phyloP scores from a whole-genome alignment of 2,329 filamentous ascomycete genomes.

The Phoma sp. region DNA sequence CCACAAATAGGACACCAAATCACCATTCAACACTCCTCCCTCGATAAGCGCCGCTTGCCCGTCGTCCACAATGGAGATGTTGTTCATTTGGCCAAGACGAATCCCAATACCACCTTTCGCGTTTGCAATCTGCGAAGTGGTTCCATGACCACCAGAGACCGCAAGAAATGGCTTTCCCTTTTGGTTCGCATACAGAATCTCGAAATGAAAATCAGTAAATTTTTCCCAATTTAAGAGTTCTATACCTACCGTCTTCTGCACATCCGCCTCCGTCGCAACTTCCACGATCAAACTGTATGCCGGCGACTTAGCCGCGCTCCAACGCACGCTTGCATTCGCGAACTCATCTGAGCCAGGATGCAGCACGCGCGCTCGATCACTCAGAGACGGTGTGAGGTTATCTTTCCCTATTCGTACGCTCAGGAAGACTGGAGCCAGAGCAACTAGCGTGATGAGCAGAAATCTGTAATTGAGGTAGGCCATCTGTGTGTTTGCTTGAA shows the following conservation, averaged over 20 bases:
- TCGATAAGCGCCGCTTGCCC: constrained; percentile 18
- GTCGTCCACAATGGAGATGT: background rate
- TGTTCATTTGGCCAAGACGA: background rate
- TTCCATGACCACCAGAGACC: constrained; percentile 46
- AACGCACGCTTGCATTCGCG: background rate
- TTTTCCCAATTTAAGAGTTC: background rate
- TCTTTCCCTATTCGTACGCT: background rate
- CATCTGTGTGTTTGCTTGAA: background rate
- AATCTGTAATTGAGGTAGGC: background rate
- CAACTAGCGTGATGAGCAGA: background rate
- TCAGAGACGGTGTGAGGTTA: background rate
- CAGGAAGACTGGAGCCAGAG: background rate
- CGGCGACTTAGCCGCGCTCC: constrained; percentile 20
- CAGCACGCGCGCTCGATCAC: background rate
- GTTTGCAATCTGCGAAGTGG: constrained; percentile 26
- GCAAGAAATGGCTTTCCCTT: constrained; percentile 43
- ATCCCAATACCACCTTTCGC: constrained; percentile 22
- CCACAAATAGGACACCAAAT: constrained; percentile 35
- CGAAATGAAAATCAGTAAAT: background rate
- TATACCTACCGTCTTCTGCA: constrained; percentile 24
- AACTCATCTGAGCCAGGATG: background rate
- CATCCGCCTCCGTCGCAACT: constrained; percentile 26
- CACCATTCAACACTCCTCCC: constrained; percentile 32
- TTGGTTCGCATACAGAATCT: constrained; percentile 31
- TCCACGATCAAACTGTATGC: constrained; percentile 27